Percentiles rank a stretch among this genome's conserved stretches.
Evolutionary conservation across 2,329 filamentous ascomycete species (phyloP).

Genomic region (Mycocentrospora acerina): DNA sequence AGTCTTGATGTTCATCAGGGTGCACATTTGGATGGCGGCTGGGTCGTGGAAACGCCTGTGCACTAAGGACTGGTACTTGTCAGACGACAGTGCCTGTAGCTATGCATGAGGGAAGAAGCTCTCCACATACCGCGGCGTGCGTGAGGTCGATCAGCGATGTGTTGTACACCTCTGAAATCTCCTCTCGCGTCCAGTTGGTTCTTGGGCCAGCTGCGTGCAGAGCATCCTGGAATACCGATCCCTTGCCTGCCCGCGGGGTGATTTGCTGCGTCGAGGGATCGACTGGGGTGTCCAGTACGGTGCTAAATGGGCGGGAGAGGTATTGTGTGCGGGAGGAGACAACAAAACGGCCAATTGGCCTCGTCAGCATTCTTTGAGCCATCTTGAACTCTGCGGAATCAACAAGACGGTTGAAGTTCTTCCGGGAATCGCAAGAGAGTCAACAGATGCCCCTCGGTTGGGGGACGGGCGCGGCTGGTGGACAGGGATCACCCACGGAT

Average conservation of each 20-base stretch:
- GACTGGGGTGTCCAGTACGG: constrained; percentile 34
- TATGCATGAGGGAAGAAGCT: not conserved
- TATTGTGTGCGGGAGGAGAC: constrained; percentile 9
- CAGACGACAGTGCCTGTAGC: not conserved
- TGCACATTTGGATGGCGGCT: constrained; percentile 84
- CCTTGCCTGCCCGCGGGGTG: constrained; percentile 11
- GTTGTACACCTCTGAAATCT: constrained; percentile 80
- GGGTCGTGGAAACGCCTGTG: constrained; percentile 87
- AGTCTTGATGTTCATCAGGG: constrained; percentile 95
- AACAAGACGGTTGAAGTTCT: not conserved
- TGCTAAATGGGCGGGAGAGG: constrained; percentile 30
- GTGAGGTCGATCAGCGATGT: constrained; percentile 78
- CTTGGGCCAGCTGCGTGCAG: constrained; percentile 63
- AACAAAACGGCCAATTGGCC: constrained; percentile 10
- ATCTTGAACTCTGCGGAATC: constrained; percentile 2
- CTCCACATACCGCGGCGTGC: constrained; percentile 64
- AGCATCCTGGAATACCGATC: constrained; percentile 47
- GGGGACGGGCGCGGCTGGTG: too few species aligned
- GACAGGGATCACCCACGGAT: too few species aligned
- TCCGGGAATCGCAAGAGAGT: not conserved
- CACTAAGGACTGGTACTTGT: constrained; percentile 61
- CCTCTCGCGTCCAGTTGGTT: constrained; percentile 77
- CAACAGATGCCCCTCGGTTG: too few species aligned
- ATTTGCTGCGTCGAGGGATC: constrained; percentile 24
- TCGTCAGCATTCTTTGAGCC: constrained; percentile 10